Base-by-base conservation (phyloP, 768 basidiomycete species). In the Boletus insuetus region DNA sequence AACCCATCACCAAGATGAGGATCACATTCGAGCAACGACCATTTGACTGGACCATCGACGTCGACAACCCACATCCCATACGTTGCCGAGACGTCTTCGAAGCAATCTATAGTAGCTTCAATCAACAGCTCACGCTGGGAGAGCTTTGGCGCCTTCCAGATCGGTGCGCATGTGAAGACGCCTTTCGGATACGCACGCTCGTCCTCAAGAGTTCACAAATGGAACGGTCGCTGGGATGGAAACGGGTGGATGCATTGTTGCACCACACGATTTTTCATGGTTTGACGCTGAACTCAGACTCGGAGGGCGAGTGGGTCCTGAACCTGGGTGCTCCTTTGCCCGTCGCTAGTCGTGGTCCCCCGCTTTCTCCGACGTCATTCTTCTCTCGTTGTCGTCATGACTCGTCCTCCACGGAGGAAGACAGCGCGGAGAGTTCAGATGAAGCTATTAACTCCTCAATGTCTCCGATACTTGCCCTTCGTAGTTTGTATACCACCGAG, bases 61-160 rank as follows among this genome's bases (percentile, higher is more conserved):
- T 81, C 47, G 69, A 73, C 20, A 71, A 75, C 20, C 47, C 66
- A 12, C 60, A 68, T 19, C 77, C 76, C 35, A 70, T 84, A 57
- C 74, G 77, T 5, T 78, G 81, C 60, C 74, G 78, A 26, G 83
- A 85, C 46, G 76, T 86, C 45, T 82, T 84, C 64, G 63, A 75
- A 50, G 78, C 75, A 17, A 82, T 86, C 38, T 79, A 80, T 57
- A 69, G 78, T 29, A 74, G 71, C 11, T 80, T 77, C 59, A 64
- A 75, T 34, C 63, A 68, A 37, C 72, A 68, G 4, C 66, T 85
- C 61, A 74, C 76, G 0, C 56, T 62, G n/a, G 68, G 73, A 26
- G 82, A 85, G 19, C 72, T 75, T 49, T 59, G 73, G 48, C 68
- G 68, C 16, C 49, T 66, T 39, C 56, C 52, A 34, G 40, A 58